Percentiles rank a stretch among this genome's conserved stretches.
These are phyloP conservation scores for Rhodotorula babjevae DNA, from an alignment of 768 basidiomycete species.

Conservation along the genomic window DNA sequence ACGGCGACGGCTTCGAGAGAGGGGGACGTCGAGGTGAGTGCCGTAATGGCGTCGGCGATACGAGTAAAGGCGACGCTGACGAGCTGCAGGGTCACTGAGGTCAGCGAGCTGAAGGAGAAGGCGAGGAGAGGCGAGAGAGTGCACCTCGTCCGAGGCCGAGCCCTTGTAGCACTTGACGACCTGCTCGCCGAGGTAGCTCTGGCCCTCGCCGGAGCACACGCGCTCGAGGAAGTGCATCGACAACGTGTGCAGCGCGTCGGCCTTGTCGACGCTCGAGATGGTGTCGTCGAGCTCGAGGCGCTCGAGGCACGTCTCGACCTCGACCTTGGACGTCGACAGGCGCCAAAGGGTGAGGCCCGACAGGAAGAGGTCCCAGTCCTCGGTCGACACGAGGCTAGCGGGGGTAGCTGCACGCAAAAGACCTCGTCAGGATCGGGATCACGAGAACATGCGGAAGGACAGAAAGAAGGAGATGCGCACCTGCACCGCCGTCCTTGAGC, in stretches of 20 bases:
- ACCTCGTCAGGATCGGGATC: too few relatives aligned
- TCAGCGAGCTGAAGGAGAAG: neutral
- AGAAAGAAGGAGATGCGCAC: neutral
- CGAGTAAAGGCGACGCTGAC: conserved; percentile 37
- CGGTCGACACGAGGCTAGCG: conserved; percentile 31
- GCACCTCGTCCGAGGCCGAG: conserved; percentile 33
- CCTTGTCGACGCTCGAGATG: conserved; percentile 14
- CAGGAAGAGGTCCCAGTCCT: conserved; percentile 38
- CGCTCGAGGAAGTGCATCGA: conserved; percentile 35
- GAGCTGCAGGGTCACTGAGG: conserved; percentile 2
- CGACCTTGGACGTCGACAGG: conserved; percentile 34
- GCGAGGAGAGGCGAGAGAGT: neutral
- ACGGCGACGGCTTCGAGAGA: neutral
- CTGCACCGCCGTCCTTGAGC: conserved; percentile 28
- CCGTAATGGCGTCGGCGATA: conserved; percentile 17
- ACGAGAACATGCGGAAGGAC: too few relatives aligned
- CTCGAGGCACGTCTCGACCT: conserved; percentile 36
- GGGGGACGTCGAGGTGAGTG: neutral
- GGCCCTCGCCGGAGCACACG: conserved; percentile 32
- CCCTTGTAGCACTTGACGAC: conserved; percentile 38
- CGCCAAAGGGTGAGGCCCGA: conserved; percentile 38
- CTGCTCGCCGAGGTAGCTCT: conserved; percentile 37
- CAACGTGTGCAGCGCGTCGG: conserved; percentile 28
- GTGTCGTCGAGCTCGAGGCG: conserved; percentile 32
- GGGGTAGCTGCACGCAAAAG: conserved; percentile 9